Evolutionary conservation across 148 eudicot species (phyloP).

Genomic region (Salicornia ramosissima): DNA sequence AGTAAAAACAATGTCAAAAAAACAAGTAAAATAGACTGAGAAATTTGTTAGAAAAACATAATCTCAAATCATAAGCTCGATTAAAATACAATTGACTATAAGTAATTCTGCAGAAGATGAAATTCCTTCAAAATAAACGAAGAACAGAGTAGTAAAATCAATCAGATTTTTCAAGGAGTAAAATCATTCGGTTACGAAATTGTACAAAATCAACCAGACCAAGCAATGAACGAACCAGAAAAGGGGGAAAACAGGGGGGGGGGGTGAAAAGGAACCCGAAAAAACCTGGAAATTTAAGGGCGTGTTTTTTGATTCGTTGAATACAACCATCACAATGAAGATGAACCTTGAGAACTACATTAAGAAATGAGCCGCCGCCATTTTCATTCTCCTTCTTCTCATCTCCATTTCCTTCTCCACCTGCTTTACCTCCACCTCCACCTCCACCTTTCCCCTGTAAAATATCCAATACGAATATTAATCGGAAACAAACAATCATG

Average conservation of each 20-base stretch:
- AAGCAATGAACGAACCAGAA: background rate
- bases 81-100: too few species aligned
- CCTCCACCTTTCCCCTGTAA: background rate
- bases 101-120: too few species aligned
- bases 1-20: background rate
- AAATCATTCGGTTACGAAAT: background rate
- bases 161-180: too few species aligned
- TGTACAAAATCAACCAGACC: background rate
- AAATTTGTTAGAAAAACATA: background rate
- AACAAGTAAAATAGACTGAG: too few species aligned
- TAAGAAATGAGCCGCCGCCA: background rate
- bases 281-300: conserved; percentile 35
- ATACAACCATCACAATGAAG: conserved; percentile 56
- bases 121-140: too few species aligned
- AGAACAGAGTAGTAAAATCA: too few species aligned
- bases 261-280: background rate
- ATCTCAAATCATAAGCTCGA: background rate
- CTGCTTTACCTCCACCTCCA: background rate
- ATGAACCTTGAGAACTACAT: conserved; percentile 32
- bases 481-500: too few species aligned
- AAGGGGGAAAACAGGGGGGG: background rate
- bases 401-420: background rate
- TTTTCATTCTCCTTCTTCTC: conserved; percentile 15
- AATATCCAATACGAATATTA: background rate
- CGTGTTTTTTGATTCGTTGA: conserved; percentile 24